Base-by-base conservation (phyloP, 129 eudicot species). In the Rutidosis leptorrhynchoides region DNA sequence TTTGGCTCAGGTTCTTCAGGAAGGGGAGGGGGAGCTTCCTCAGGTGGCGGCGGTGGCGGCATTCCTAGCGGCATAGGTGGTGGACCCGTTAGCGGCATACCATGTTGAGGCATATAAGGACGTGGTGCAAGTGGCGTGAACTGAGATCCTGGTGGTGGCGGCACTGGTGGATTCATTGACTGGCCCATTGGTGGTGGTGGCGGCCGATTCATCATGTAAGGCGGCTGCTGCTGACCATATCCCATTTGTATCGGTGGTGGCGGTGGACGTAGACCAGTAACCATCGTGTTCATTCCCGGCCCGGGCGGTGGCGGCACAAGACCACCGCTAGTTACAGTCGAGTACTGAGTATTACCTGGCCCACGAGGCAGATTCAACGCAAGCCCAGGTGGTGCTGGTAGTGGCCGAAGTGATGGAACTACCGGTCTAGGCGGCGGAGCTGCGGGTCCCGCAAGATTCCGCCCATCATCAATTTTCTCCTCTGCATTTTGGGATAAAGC, bases 131-230 rank as follows among this genome's bases (percentile, higher is more conserved):
- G 62, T 9, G 88, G 91, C 1, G 95, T 82, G 76, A 79, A 90
- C 74, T 86, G 90, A 32, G 95, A 86, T 68, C 87, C 95, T 17
- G 95, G 97, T 1, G 95, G 90, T 4, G 88, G 86, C 8, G 95
- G 97, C 69, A 84, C 80, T 10, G 81, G 81, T 3, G 77, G 81
- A 40, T 77, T 80, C 43, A 65, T 70, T 0, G 82, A 32, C 54
- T 84, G 87, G 29, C 74, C 84, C 82, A 77, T 70, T 15, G 64
- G 80, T 46, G 75, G 75, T 33, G 88, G 88, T 7, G n/a, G n/a
- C n/a, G 90, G 95, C 17, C 84, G 91, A 75, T 82, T 90, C 57
- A 79, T 70, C 90, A 90, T 82, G 62, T 74, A 76, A 26, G 73
- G n/a, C n/a, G n/a, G n/a, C n/a, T n/a, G 80, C 43, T 85, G 94